Conservation (phyloP, 2,329 filamentous ascomycete genomes). For the Colletotrichum sp. region DNA sequence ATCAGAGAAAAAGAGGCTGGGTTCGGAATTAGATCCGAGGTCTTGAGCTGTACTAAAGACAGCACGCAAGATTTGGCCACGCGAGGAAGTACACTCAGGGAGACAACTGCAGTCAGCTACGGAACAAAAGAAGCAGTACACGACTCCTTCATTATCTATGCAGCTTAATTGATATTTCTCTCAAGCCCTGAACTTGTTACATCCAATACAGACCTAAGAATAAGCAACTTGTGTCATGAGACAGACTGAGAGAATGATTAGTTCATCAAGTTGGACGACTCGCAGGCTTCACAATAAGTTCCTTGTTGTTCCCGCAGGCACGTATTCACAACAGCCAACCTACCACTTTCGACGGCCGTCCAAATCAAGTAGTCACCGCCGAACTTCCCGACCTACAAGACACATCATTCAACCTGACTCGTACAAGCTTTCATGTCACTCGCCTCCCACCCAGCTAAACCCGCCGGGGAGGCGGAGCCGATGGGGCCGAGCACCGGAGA, state of each 20-base stretch:
- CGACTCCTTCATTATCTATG: background rate
- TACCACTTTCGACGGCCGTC: background rate
- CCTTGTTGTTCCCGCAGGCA: background rate
- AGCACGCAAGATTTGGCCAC: background rate
- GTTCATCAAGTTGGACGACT: background rate
- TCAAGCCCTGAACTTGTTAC: no score
- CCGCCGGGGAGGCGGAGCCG: background rate
- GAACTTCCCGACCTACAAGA: background rate
- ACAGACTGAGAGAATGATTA: accelerated
- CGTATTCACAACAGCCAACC: background rate
- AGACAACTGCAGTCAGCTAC: background rate
- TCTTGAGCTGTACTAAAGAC: background rate
- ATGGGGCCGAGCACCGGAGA: background rate
- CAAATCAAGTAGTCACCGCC: background rate
- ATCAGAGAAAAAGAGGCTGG: background rate
- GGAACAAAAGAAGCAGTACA: background rate
- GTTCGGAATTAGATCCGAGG: background rate
- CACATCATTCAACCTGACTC: background rate
- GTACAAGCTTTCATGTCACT: background rate
- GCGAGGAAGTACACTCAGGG: accelerated
- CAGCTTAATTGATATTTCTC: no score
- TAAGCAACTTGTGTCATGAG: no score
- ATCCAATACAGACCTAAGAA: no score
- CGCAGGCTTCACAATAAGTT: background rate
- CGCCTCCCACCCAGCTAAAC: background rate